Evolutionary conservation across 129 eudicot species (phyloP).

Genomic region (Solidago caesia): DNA sequence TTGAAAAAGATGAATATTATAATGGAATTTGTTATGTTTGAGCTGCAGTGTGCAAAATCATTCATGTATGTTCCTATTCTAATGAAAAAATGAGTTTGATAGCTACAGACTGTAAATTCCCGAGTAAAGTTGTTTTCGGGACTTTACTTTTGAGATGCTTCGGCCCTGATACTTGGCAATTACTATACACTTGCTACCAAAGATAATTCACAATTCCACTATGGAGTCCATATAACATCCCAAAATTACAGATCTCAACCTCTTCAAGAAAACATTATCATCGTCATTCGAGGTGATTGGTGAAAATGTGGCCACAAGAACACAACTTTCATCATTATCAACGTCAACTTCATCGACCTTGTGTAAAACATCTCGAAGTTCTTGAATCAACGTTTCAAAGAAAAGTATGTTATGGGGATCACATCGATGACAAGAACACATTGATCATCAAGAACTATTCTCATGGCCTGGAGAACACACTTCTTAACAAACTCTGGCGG

Average conservation of each 20-base stretch:
- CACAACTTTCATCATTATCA: conserved; percentile 68
- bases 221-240: conserved; percentile 41
- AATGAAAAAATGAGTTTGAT: no score
- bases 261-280: conserved; percentile 33
- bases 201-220: no score
- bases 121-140: no score
- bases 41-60: no score
- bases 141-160: no score
- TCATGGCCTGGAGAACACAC: conserved; percentile 46
- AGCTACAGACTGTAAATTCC: no score
- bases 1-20: no score
- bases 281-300: conserved; percentile 18
- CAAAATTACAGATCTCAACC: conserved; percentile 47
- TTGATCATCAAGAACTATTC: conserved; percentile 40
- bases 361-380: conserved; percentile 50
- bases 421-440: conserved; percentile 71
- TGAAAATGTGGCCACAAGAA: conserved; percentile 53
- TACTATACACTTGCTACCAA: no score
- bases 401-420: conserved; percentile 42
- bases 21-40: no score
- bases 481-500: conserved; percentile 58
- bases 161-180: no score
- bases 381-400: conserved; percentile 41
- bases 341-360: conserved; percentile 64
- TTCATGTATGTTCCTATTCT: no score